Conservation (phyloP, 2,329 filamentous ascomycete genomes). For the Neonectria faginata region DNA sequence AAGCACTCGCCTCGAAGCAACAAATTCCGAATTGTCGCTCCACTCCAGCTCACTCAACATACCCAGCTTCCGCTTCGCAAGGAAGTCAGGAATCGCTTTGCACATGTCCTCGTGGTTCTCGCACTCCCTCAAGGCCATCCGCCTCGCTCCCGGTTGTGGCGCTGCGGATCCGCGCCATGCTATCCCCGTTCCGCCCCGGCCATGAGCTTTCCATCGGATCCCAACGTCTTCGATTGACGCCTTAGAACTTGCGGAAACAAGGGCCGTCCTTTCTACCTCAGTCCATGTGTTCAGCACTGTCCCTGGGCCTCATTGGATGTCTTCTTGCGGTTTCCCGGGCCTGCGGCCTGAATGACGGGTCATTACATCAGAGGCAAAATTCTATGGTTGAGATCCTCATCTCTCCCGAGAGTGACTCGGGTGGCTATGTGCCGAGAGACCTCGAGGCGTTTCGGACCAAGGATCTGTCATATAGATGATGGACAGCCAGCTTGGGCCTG, state of each 20-base stretch:
- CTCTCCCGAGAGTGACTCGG: background rate
- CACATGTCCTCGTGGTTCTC: background rate
- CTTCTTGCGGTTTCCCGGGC: background rate
- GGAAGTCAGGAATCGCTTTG: background rate
- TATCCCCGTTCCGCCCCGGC: conserved; percentile 8
- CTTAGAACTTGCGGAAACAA: background rate
- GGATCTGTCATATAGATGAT: conserved; percentile 1
- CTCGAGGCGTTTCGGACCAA: background rate
- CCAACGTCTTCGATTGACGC: conserved; percentile 5
- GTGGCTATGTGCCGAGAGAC: background rate
- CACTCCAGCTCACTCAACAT: background rate
- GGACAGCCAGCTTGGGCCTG: background rate
- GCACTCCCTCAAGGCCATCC: background rate
- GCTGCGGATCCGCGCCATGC: conserved; percentile 9
- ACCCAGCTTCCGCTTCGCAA: background rate
- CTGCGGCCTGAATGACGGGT: conserved; percentile 11
- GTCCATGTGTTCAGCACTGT: background rate
- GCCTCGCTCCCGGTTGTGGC: background rate
- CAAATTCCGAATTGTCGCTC: background rate
- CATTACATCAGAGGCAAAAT: background rate
- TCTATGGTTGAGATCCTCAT: background rate
- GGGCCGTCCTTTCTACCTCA: background rate
- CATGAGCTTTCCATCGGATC: background rate
- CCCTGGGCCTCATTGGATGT: conserved; percentile 8
- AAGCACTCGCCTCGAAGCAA: background rate